These are phyloP conservation scores for Sporisorium graminicola DNA, from an alignment of 1,284 basidiomycete genomes.

Conservation along the genomic window DNA sequence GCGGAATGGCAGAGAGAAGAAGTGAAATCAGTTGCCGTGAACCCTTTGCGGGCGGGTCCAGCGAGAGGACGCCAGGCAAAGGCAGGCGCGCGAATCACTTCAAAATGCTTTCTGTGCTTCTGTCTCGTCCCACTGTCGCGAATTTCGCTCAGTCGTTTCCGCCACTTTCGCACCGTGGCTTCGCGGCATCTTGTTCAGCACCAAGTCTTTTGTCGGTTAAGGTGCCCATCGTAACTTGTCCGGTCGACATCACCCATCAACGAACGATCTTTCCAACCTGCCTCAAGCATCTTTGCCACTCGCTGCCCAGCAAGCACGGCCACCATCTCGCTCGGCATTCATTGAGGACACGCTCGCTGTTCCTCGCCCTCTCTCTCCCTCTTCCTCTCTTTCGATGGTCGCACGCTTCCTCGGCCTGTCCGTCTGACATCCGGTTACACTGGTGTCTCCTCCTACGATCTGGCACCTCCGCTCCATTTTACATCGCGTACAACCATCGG, in stretches of 20 bases:
- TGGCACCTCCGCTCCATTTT: no score
- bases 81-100: slow-evolving; percentile 2
- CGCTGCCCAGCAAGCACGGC: background rate
- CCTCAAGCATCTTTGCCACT: background rate
- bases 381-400: slow-evolving; percentile 5
- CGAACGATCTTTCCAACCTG: background rate
- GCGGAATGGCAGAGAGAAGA: background rate
- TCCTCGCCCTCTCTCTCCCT: slow-evolving; percentile 2
- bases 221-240: background rate
- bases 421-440: background rate
- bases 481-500: background rate
- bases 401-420: slow-evolving; percentile 6
- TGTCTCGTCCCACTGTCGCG: background rate
- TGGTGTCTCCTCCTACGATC: background rate
- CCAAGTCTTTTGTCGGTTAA: background rate
- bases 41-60: no score
- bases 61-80: background rate
- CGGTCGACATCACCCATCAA: background rate
- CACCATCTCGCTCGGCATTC: background rate
- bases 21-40: background rate
- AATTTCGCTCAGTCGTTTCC: slow-evolving; percentile 2
- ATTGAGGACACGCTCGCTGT: background rate
- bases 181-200: background rate
- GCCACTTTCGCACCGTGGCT: slow-evolving; percentile 1
- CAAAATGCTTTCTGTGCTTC: background rate